Base-by-base conservation (phyloP, 2,329 filamentous ascomycete species). In the Aspergillus awamori region DNA sequence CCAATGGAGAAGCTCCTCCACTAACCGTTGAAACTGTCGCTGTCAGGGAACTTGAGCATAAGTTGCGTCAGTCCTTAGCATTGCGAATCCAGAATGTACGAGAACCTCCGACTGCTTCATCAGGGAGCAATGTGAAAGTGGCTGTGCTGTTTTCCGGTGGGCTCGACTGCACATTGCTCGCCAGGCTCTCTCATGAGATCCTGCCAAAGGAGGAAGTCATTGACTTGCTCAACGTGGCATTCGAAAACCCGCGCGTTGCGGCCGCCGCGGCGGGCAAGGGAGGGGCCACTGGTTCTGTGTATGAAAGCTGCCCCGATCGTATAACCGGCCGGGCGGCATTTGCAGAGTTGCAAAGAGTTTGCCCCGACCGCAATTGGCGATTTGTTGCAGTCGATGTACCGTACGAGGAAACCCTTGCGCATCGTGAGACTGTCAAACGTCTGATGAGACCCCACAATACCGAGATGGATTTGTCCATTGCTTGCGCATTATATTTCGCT, bases 401-500 rank as follows among this genome's bases (percentile, higher is more conserved):
- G 0, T 97, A 94, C 72, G 73, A 81, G 5, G 90, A 96, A 68
- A 90, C 89, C 0, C 73, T 88, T 47, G 81, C 83, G 2, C 90
- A 96, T 69, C 87, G 91, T 63, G 71, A 83, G 3, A 83, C 83
- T 26, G 85, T 99, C 20, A 84, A 93, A 39, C 83, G 86, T 2
- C 81, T 99, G 17, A 97, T 99, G 74, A 84, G 90, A 67, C 95
- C 95, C 0, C 95, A 99, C 76, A 94, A 97, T 67, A 99, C 95
- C 0, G 95, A 99, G 77, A 99, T 99, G 95, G 95, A 99, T 70
- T 82, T 99, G 0, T 99, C 95, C 3, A 99, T 99, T 69, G 90
- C 91, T 0, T 89, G 86, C 68, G 95, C 95, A 0, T 82, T 99
- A n/a, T 98, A 97, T 76, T 99, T 99, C 79, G 93, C 95, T 5